Percentiles rank a stretch among this genome's conserved stretches.
Evolutionary conservation across 352 stramenopile genomes (phyloP).

Genomic region (Halophytophthora batemanensis): DNA sequence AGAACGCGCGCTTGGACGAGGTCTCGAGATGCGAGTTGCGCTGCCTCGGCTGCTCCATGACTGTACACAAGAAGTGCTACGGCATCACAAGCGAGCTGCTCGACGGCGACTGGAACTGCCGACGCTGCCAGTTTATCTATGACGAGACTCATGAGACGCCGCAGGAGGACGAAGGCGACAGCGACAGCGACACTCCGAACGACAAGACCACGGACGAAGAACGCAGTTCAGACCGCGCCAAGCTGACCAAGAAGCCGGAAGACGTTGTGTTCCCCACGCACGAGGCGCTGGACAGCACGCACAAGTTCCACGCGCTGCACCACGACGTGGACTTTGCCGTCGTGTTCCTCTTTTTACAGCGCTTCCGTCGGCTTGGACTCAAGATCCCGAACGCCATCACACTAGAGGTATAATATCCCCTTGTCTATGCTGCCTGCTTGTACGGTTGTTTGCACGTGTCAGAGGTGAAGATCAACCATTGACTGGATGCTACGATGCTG

Average conservation of each 20-base stretch:
- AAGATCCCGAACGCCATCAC: constrained; percentile 44
- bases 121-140: constrained; percentile 49
- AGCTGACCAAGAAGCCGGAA: constrained; percentile 8
- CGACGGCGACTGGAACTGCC: constrained; percentile 51
- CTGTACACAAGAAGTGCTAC: constrained; percentile 73
- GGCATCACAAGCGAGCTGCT: constrained; percentile 37
- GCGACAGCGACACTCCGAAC: constrained; percentile 2
- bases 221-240: constrained; percentile 10
- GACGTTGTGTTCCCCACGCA: constrained; percentile 33
- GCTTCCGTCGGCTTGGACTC: constrained; percentile 55
- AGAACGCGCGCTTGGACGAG: constrained; percentile 47
- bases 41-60: constrained; percentile 63
- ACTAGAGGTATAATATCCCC: constrained; percentile 29
- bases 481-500: not conserved
- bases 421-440: not conserved
- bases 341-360: constrained; percentile 66
- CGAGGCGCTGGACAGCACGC: constrained; percentile 21
- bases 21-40: constrained; percentile 53
- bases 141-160: constrained; percentile 26
- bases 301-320: constrained; percentile 40
- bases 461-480: too few species aligned
- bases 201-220: constrained; percentile 16
- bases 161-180: constrained; percentile 4
- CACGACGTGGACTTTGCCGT: constrained; percentile 46
- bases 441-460: too few species aligned